Conservation (phyloP, 805 yeast genomes). For the Candida michaelii region DNA sequence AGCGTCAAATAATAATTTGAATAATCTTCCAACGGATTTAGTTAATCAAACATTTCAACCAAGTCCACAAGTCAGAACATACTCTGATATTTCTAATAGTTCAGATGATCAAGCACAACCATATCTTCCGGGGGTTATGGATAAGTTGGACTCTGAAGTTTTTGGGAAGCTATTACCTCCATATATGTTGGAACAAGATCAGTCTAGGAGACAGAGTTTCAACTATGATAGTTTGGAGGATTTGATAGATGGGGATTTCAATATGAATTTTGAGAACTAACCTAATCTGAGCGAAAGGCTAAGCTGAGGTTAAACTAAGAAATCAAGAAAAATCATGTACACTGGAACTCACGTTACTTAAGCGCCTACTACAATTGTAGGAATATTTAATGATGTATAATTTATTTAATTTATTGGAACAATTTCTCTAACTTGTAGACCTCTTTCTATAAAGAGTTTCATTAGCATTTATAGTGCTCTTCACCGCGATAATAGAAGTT, state of each 20-base stretch:
- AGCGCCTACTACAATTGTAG: too few species aligned
- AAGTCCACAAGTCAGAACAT: slow-evolving; percentile 4
- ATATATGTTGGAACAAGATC: slow-evolving; percentile 52
- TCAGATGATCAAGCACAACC: slow-evolving; percentile 11
- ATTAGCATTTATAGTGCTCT: too few species aligned
- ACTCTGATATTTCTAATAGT: slow-evolving; percentile 9
- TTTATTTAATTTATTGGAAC: too few species aligned
- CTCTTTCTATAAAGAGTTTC: too few species aligned
- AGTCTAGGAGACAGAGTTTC: slow-evolving; percentile 9
- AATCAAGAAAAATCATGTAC: too few species aligned
- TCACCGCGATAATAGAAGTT: too few species aligned
- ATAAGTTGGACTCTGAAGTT: slow-evolving; percentile 77
- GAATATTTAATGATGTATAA: too few species aligned
- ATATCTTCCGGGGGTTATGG: slow-evolving; percentile 81
- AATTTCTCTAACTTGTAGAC: too few species aligned
- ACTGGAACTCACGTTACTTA: too few species aligned
- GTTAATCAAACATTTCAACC: slow-evolving; percentile 1
- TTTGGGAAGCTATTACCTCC: slow-evolving; percentile 86
- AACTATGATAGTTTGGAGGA: slow-evolving; percentile 9
- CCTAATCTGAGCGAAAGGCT: background rate
- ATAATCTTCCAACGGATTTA: background rate
- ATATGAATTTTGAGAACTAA: slow-evolving; percentile 1
- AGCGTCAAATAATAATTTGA: background rate
- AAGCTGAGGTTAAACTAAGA: too few species aligned
- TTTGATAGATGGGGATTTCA: slow-evolving; percentile 5